Evolutionary conservation across 371 early-diverging fungal species (phyloP).

Genomic region (Circinella minor): DNA sequence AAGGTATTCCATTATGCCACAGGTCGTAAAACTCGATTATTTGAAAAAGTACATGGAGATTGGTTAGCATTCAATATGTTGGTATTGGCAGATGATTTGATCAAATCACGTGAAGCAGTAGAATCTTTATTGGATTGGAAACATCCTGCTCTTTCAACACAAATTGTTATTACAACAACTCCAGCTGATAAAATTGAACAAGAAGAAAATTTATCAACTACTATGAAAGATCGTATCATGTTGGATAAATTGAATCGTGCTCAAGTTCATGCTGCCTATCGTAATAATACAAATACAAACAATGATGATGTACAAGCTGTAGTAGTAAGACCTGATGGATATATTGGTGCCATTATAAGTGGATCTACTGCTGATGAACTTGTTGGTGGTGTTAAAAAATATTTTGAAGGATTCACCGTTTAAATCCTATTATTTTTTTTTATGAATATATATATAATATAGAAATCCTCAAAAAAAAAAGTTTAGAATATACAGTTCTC

Average conservation of each 20-base stretch:
- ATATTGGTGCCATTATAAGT: conserved; percentile 35
- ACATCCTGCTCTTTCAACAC: neutral
- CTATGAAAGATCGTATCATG: conserved; percentile 29
- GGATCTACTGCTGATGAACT: conserved; percentile 1
- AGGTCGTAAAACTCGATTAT: conserved; percentile 40
- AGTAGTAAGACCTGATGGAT: conserved; percentile 46
- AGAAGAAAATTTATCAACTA: conserved; percentile 5
- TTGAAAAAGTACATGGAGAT: conserved; percentile 24
- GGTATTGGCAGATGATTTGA: conserved; percentile 37
- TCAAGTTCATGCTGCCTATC: conserved; percentile 45
- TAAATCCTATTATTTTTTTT: neutral
- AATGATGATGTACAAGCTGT: conserved; percentile 22
- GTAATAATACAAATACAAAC: conserved; percentile 2
- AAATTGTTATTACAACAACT: conserved; percentile 37
- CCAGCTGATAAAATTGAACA: conserved; percentile 31
- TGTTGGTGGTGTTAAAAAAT: conserved; percentile 1
- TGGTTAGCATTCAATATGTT: conserved; percentile 41
- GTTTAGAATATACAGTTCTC: neutral
- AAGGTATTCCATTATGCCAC: conserved; percentile 37
- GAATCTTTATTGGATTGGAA: conserved; percentile 17
- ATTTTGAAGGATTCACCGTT: conserved; percentile 11
- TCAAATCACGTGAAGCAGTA: conserved; percentile 14
- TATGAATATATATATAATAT: neutral
- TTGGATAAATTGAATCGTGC: conserved; percentile 49
- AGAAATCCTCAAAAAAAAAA: neutral